Percentiles rank a stretch among this genome's conserved stretches.
Evolutionary conservation across 208 protist genomes (phyloP).

Genomic region (Trypanosoma brucei): DNA sequence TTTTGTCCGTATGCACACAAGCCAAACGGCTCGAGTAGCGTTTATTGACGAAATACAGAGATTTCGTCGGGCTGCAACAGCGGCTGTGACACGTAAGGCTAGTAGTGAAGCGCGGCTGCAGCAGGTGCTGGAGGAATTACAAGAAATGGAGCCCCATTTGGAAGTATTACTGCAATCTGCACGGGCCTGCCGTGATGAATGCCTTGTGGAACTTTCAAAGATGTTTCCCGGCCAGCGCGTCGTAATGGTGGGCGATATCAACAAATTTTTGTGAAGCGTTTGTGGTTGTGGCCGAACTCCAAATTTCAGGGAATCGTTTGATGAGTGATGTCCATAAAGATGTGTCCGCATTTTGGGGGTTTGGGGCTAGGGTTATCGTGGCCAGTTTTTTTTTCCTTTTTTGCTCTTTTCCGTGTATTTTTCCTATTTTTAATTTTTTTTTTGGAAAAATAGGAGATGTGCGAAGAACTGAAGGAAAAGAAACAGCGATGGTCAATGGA

Average conservation of each 20-base stretch:
- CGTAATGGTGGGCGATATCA: slow-evolving; percentile 70
- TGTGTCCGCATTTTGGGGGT: too few species aligned
- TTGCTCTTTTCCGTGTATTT: too few species aligned
- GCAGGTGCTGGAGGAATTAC: slow-evolving; percentile 37
- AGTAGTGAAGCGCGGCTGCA: slow-evolving; percentile 34
- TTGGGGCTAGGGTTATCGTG: too few species aligned
- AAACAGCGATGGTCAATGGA: too few species aligned
- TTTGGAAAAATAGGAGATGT: too few species aligned
- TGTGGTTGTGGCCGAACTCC: background rate
- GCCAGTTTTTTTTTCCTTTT: too few species aligned
- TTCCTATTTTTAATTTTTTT: too few species aligned
- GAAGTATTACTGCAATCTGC: slow-evolving; percentile 20
- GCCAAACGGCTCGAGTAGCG: slow-evolving; percentile 24
- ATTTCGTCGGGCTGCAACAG: slow-evolving; percentile 41
- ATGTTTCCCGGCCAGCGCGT: slow-evolving; percentile 63
- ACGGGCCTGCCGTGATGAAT: slow-evolving; percentile 30
- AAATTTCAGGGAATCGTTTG: too few species aligned
- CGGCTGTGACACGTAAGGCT: slow-evolving; percentile 20
- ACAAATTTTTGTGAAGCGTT: slow-evolving; percentile 48
- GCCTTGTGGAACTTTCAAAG: slow-evolving; percentile 28
- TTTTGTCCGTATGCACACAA: slow-evolving; percentile 57
- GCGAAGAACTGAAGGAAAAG: too few species aligned
- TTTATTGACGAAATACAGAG: slow-evolving; percentile 42
- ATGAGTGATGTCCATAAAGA: too few species aligned
- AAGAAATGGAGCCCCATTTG: slow-evolving; percentile 32